These are phyloP conservation scores for Pyracantha coccinea DNA, from an alignment of 331 rosid species.

Conservation along the genomic window DNA sequence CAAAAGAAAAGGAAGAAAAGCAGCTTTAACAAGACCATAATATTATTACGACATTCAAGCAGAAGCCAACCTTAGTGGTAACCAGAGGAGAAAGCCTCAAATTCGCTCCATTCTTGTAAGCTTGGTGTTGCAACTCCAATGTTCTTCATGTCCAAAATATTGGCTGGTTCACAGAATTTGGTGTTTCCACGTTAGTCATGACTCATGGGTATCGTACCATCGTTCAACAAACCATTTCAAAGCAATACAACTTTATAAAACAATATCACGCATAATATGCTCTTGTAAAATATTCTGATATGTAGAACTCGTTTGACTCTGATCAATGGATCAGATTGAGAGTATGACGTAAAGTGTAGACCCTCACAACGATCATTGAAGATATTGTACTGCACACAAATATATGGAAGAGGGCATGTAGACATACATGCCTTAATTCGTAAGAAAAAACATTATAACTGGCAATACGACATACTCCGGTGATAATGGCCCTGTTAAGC, in stretches of 20 bases:
- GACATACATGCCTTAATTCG: no score
- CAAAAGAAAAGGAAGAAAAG: not conserved
- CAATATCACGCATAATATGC: not conserved
- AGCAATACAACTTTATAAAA: not conserved
- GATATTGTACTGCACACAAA: not conserved
- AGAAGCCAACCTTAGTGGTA: not conserved
- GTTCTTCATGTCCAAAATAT: constrained; percentile 72
- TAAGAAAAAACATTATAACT: no score
- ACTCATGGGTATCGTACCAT: not conserved
- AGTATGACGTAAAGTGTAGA: not conserved
- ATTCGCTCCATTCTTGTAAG: constrained; percentile 55
- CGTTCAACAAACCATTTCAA: not conserved
- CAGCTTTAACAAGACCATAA: not conserved
- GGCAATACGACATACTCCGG: no score
- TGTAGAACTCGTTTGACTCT: not conserved
- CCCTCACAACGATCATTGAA: not conserved
- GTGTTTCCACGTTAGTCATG: not conserved
- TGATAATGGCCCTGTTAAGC: not conserved
- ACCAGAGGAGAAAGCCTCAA: constrained; percentile 22
- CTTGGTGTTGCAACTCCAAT: constrained; percentile 64
- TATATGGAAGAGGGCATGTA: no score
- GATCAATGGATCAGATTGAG: not conserved
- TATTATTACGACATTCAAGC: not conserved
- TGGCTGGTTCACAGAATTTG: constrained; percentile 41
- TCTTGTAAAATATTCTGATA: not conserved